Base-by-base conservation (phyloP, 306 rosid genomes). In the Carpinus fangiana region DNA sequence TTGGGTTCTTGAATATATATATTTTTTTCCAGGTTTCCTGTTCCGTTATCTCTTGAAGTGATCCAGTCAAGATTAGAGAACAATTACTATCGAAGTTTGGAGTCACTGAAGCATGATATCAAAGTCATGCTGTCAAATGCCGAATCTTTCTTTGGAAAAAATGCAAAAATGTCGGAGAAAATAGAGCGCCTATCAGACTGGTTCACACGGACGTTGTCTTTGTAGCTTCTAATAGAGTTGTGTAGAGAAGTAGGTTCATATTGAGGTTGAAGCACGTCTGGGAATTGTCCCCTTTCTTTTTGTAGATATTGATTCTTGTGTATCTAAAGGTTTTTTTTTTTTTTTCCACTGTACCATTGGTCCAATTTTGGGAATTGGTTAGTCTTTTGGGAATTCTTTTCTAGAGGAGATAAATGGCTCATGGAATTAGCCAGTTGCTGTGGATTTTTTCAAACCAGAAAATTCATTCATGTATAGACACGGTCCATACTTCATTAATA, bases 61-160 rank as follows among this genome's bases (percentile, higher is more conserved):
- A 91, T 96, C 78, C 80, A 84, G 56, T 81, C 85, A 70, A 93
- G 99, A 78, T 68, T 96, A 88, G 96, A 93, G 81, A 93, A 93
- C 73, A 84, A 83, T 67, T 96, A 96, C 84, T 91, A 96, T 82
- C 93, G 99, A 56, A 89, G 93, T 76, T 74, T 91, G 82, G 97
- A 93, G 84, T 98, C 99, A 20, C 79, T 93, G 80, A 87, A 89
- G 85, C 96, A 93, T 62, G 99, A 96, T 83, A 82, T 87, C 73
- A 56, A 67, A n/a, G 85, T 89, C 73, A 81, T 91, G 84, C 70
- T 96, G 73, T 86, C 90, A 3, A 90, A 96, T 84, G 89, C 85
- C 14, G 84, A 87, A 75, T 64, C 90, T 12, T 90, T 80, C 64
- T 67, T 84, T 23, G 99, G 86, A 73, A 93, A 86, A 88, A 90